A percentile compares a stretch with the other conserved stretches of the same genome.
phyloP scores from a whole-genome alignment of 2,329 filamentous ascomycete species.

The Sclerotinia spermophila region DNA sequence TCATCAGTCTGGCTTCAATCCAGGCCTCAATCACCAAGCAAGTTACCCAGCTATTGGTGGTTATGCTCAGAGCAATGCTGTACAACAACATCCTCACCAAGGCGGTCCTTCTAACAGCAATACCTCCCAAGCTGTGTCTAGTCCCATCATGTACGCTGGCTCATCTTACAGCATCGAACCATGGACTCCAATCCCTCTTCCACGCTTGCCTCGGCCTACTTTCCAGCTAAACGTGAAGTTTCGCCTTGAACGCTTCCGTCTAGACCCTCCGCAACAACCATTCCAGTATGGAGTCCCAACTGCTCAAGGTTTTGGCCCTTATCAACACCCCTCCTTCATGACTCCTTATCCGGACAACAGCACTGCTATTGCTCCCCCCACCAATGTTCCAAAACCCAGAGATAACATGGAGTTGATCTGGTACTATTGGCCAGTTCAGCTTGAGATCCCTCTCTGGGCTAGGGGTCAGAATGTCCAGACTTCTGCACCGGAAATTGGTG shows the following conservation, averaged over 20 bases:
- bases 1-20: background rate
- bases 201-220: background rate
- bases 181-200: background rate
- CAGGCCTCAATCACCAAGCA: background rate
- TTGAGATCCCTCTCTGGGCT: slow-evolving; percentile 11
- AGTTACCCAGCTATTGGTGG: background rate
- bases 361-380: background rate
- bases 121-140: background rate
- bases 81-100: background rate
- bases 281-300: background rate
- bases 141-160: background rate
- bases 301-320: background rate
- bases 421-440: slow-evolving; percentile 13
- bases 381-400: background rate
- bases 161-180: background rate
- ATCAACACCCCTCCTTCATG: background rate
- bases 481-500: background rate
- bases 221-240: slow-evolving; percentile 7
- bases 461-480: background rate
- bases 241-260: slow-evolving; percentile 7
- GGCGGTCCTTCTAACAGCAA: background rate
- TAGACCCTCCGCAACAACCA: background rate
- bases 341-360: background rate
- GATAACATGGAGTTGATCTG: background rate
- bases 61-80: background rate